These are phyloP conservation scores for Clavispora phyllophila DNA, from an alignment of 805 yeast genomes.

Conservation along the genomic window DNA sequence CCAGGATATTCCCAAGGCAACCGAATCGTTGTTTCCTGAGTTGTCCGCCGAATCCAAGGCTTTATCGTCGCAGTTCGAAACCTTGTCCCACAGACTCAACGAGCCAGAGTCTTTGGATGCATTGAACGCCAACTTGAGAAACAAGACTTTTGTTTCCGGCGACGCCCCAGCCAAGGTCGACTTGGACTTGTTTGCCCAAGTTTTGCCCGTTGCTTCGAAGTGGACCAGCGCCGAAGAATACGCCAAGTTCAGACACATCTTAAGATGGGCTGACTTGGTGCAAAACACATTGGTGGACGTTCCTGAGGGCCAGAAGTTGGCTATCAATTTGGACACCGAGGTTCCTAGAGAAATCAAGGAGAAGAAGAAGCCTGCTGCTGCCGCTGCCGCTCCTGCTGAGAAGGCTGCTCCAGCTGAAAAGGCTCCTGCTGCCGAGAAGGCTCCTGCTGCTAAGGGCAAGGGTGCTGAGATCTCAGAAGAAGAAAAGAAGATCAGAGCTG, in stretches of 20 bases:
- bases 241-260: slow-evolving; percentile 69
- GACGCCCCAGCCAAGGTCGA: slow-evolving; percentile 68
- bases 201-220: slow-evolving; percentile 53
- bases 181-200: slow-evolving; percentile 59
- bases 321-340: slow-evolving; percentile 53
- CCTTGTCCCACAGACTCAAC: slow-evolving; percentile 57
- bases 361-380: slow-evolving; percentile 46
- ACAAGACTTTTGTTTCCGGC: slow-evolving; percentile 67
- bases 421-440: slow-evolving; percentile 26
- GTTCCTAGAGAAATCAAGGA: slow-evolving; percentile 74
- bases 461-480: slow-evolving; percentile 32
- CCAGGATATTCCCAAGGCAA: slow-evolving; percentile 19
- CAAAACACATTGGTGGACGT: slow-evolving; percentile 63
- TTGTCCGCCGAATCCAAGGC: slow-evolving; percentile 55
- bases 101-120: slow-evolving; percentile 40
- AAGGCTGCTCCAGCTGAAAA: slow-evolving; percentile 31
- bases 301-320: slow-evolving; percentile 48
- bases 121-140: slow-evolving; percentile 66
- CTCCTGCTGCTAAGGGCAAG: slow-evolving; percentile 10
- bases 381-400: slow-evolving; percentile 26
- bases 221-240: slow-evolving; percentile 53
- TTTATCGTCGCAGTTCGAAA: slow-evolving; percentile 70
- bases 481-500: slow-evolving; percentile 42
- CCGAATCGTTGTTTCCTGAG: slow-evolving; percentile 21
- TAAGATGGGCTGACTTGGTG: slow-evolving; percentile 89